Base-by-base conservation (phyloP, 2,329 filamentous ascomycete species). In the Immersiporthe knoxdaviesiana region DNA sequence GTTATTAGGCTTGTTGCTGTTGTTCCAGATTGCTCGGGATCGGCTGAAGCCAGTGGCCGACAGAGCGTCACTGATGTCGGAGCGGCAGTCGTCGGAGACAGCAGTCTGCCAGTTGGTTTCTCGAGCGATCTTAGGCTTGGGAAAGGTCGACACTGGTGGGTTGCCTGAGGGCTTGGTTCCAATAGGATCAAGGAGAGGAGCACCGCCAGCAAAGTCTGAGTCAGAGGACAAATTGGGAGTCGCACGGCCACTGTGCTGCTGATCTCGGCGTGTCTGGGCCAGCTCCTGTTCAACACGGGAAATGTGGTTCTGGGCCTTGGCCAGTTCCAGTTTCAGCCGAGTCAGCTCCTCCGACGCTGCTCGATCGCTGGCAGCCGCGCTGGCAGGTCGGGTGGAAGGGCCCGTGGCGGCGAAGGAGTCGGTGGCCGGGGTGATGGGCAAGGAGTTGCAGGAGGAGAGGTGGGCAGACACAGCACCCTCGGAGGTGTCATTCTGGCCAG, bases 241-340 rank as follows among this genome's bases (percentile, higher is more conserved):
- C 11, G 78, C 79, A 73, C 87, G 85, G 62, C 88, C 86, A 67
- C 86, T 80, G 14, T 88, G 90, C 66, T 87, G 82, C 74, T 87
- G 88, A 44, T 83, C 82, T 68, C 88, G 85, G 39, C 88, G 88
- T 32, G 84, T 88, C 72, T 91, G 88, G 52, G 88, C 84, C 70
- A 93, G 84, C 80, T 93, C 90, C 66, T 92, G 86, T 69, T 92
- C 90, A 76, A 94, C 88, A 68, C 87, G 89, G 60, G 85, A 87
- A 75, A 94, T 92, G 75, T 90, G 87, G 76, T 84, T 89, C 70
- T 91, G 88, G 47, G 92, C 91, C 71, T 89, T 85, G 58, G 90
- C 90, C 65, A 95, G 86, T 79, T 94, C 88, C 65, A 89, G 80
- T 81, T 91, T 92, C 68, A 94, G 83, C 65, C 87, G 88, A 70